Evolutionary conservation across 2,329 filamentous ascomycete genomes (phyloP).

Genomic region (Seiridium cupressi): DNA sequence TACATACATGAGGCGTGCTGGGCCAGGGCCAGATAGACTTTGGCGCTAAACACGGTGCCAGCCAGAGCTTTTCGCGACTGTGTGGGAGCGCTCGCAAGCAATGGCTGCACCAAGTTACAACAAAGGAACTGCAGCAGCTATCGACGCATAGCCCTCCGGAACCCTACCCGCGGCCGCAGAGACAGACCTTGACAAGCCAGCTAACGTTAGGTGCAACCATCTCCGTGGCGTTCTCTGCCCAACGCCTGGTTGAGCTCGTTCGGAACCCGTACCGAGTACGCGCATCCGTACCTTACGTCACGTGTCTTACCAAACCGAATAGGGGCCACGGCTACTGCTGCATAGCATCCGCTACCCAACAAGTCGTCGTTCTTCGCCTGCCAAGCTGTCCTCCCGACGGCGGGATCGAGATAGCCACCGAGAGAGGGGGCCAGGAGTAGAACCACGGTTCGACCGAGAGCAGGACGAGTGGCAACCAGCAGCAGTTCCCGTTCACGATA

Average conservation of each 20-base stretch:
- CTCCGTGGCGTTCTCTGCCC: neutral
- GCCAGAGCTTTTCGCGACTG: constrained; percentile 14
- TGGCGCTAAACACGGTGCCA: constrained; percentile 10
- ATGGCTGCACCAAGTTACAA: too few relatives aligned
- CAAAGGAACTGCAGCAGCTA: too few relatives aligned
- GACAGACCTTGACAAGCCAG: constrained; percentile 1
- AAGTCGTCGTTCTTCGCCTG: neutral
- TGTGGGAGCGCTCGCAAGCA: neutral
- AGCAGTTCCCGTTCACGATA: too few relatives aligned
- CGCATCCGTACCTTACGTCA: neutral
- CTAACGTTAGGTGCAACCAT: neutral
- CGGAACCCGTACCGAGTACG: neutral
- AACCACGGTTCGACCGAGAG: too few relatives aligned
- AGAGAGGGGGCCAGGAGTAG: too few relatives aligned
- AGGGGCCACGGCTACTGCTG: neutral
- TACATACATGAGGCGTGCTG: neutral
- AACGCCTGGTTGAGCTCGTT: neutral
- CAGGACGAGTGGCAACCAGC: too few relatives aligned
- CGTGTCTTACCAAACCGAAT: neutral
- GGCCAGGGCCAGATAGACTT: neutral
- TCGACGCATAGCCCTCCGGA: neutral
- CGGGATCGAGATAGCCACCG: too few relatives aligned
- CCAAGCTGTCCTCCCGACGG: too few relatives aligned
- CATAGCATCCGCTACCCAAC: neutral
- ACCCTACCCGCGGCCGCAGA: neutral